These are phyloP conservation scores for Phaeosphaeria sp. DNA, from an alignment of 2,329 filamentous ascomycete genomes.

Conservation along the genomic window DNA sequence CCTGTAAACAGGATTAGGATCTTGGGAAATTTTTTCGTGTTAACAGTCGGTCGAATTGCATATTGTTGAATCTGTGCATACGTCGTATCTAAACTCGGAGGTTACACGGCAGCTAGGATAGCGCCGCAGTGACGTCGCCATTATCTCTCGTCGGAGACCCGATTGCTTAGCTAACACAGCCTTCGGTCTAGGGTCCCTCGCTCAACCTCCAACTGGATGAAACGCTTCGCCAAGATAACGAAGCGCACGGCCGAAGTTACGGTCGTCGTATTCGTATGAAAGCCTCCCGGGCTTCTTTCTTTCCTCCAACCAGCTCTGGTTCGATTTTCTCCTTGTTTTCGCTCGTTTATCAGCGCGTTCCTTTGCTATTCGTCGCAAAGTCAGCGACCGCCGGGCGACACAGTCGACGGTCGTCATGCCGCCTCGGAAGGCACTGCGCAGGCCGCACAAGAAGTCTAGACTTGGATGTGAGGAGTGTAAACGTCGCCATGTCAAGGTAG, in stretches of 20 bases:
- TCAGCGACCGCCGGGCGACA: background rate
- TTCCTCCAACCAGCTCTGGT: background rate
- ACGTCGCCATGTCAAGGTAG: constrained; percentile 30
- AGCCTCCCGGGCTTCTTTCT: background rate
- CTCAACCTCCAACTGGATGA: background rate
- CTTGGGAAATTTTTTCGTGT: background rate
- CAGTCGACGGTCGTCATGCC: background rate
- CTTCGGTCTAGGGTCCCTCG: background rate
- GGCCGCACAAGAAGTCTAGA: constrained; percentile 27
- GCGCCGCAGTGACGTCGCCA: background rate
- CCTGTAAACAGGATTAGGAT: background rate
- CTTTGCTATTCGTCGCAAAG: background rate
- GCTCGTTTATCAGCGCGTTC: background rate
- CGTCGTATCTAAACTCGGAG: background rate
- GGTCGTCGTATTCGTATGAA: constrained; percentile 1
- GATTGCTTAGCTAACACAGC: too few relatives aligned
- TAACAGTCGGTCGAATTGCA: too few relatives aligned
- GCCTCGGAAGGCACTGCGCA: constrained; percentile 10
- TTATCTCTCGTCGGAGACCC: background rate
- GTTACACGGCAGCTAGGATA: background rate
- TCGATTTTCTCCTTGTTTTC: background rate
- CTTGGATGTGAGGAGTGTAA: constrained; percentile 29
- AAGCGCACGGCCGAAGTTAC: background rate
- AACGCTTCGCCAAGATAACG: background rate
- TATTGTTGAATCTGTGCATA: constrained; percentile 3